Evolutionary conservation across 805 yeast genomes (phyloP).

Genomic region (Allodekkera sacchari): DNA sequence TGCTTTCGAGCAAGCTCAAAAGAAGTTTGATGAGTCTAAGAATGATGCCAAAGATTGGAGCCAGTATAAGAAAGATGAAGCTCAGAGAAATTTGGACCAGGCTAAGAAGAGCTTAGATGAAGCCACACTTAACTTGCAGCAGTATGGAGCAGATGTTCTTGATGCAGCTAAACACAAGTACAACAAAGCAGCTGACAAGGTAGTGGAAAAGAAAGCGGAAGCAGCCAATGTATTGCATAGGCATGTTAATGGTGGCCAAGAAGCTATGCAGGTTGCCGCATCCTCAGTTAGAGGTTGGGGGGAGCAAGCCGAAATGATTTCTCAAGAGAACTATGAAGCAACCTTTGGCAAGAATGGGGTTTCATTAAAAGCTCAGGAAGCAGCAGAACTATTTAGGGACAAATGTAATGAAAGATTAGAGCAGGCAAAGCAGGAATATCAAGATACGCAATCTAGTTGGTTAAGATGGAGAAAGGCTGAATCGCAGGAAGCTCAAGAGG

Average conservation of each 20-base stretch:
- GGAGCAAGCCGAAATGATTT: slow-evolving; percentile 32
- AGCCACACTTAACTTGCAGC: slow-evolving; percentile 22
- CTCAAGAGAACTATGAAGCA: slow-evolving; percentile 32
- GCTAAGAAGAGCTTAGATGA: slow-evolving; percentile 24
- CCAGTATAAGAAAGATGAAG: slow-evolving; percentile 24
- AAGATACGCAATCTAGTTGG: slow-evolving; percentile 22
- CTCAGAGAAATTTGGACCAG: slow-evolving; percentile 24
- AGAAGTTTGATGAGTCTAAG: slow-evolving; percentile 17
- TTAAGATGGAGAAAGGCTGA: slow-evolving; percentile 22
- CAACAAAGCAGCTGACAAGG: slow-evolving; percentile 6
- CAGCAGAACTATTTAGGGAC: slow-evolving; percentile 14
- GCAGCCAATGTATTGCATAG: slow-evolving; percentile 15
- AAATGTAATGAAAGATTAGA: slow-evolving; percentile 17
- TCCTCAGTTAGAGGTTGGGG: slow-evolving; percentile 32
- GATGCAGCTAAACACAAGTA: slow-evolving; percentile 20
- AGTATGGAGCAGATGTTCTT: slow-evolving; percentile 18
- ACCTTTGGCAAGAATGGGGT: slow-evolving; percentile 14
- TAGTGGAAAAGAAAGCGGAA: slow-evolving; percentile 1
- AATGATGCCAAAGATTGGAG: slow-evolving; percentile 29
- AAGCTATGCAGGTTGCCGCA: slow-evolving; percentile 7
- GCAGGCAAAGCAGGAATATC: slow-evolving; percentile 19
- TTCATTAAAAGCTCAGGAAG: slow-evolving; percentile 14
- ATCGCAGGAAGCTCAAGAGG: slow-evolving; percentile 20
- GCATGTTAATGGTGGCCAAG: slow-evolving; percentile 19
- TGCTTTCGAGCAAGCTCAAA: background rate